A percentile compares a stretch with the other conserved stretches of the same genome.
phyloP scores from a whole-genome alignment of 495 filamentous ascomycete species.

The Thozetella sp. region DNA sequence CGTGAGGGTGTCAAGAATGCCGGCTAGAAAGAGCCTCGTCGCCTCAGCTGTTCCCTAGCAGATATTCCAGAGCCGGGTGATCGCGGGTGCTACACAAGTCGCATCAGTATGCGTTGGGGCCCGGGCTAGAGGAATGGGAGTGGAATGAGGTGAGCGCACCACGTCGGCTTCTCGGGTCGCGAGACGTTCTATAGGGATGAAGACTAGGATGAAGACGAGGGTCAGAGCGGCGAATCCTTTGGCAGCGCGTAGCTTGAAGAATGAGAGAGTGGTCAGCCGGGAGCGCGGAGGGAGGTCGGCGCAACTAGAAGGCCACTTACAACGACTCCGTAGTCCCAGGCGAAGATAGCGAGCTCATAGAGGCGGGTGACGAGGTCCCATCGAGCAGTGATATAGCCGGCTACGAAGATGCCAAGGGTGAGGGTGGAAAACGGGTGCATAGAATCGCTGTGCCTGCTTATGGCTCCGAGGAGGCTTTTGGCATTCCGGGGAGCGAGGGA shows the following conservation, averaged over 20 bases:
- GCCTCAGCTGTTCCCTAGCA: slow-evolving; percentile 90
- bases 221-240: slow-evolving; percentile 43
- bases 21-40: slow-evolving; percentile 88
- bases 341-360: slow-evolving; percentile 94
- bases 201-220: slow-evolving; percentile 40
- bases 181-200: slow-evolving; percentile 48
- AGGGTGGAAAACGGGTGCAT: slow-evolving; percentile 97
- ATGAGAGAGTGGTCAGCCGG: slow-evolving; percentile 1
- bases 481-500: neutral
- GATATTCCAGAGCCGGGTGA: slow-evolving; percentile 82
- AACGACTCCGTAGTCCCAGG: slow-evolving; percentile 98
- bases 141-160: slow-evolving; percentile 28
- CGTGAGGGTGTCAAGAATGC: slow-evolving; percentile 18
- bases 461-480: slow-evolving; percentile 11
- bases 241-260: slow-evolving; percentile 27
- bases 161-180: slow-evolving; percentile 43
- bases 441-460: slow-evolving; percentile 42
- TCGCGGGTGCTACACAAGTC: slow-evolving; percentile 72
- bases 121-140: slow-evolving; percentile 1
- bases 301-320: slow-evolving; percentile 53
- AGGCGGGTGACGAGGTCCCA: slow-evolving; percentile 96
- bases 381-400: slow-evolving; percentile 97
- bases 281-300: slow-evolving; percentile 5
- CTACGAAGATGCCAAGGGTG: slow-evolving; percentile 96
- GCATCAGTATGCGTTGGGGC: slow-evolving; percentile 15